A percentile compares a stretch with the other conserved stretches of the same genome.
Evolutionary conservation across 257 asterid species (phyloP).

Genomic region (Thymus quinquecostatus): DNA sequence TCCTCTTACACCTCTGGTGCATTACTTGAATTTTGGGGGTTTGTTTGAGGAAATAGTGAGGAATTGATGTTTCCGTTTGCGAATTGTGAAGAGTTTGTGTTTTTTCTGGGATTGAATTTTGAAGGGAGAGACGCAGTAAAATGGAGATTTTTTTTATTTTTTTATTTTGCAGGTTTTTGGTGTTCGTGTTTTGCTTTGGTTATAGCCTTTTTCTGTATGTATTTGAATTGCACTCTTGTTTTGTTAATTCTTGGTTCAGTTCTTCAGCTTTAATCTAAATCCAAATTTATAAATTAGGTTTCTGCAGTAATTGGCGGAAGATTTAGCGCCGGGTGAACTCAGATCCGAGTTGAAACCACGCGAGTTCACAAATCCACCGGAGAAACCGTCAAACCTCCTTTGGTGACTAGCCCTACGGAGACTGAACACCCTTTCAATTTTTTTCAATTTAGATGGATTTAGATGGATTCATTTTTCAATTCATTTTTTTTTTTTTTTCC

Average conservation of each 20-base stretch:
- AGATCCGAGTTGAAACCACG: no score
- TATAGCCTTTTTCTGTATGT: neutral
- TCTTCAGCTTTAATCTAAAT: neutral
- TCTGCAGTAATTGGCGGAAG: slow-evolving; percentile 10
- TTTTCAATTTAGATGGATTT: no score
- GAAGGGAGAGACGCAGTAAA: neutral
- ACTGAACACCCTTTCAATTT: no score
- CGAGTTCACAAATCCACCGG: no score
- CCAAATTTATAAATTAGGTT: neutral
- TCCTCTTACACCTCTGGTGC: neutral
- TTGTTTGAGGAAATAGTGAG: neutral
- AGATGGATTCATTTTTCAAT: no score
- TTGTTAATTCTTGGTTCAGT: neutral
- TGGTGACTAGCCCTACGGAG: no score
- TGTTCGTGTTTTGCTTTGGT: neutral
- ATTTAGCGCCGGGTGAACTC: neutral
- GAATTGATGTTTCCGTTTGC: neutral
- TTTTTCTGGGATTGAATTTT: slow-evolving; percentile 1
- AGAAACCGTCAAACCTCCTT: no score
- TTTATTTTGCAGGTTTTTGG: neutral
- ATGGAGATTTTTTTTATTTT: no score
- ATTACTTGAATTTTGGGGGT: neutral
- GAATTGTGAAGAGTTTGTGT: neutral
- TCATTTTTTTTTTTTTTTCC: no score
- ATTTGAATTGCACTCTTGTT: neutral